These are phyloP conservation scores for Takashimella tepidaria DNA, from an alignment of 1,284 basidiomycete genomes.

Conservation along the genomic window DNA sequence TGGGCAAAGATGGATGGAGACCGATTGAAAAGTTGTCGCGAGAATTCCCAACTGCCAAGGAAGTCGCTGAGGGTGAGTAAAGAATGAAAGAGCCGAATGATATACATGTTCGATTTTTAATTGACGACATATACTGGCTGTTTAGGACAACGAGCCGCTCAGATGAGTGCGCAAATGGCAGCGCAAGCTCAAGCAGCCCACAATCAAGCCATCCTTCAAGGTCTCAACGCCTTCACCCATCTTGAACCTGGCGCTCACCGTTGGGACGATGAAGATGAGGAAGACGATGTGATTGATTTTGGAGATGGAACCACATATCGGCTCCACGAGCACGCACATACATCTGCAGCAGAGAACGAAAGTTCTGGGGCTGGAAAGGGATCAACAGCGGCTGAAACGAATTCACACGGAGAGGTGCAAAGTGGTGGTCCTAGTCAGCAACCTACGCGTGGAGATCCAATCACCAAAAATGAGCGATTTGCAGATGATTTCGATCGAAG, in stretches of 20 bases:
- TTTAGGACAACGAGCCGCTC: slow-evolving; percentile 39
- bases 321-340: slow-evolving; percentile 50
- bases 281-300: slow-evolving; percentile 86
- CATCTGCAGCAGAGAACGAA: neutral
- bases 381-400: no score
- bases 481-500: slow-evolving; percentile 84
- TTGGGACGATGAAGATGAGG: slow-evolving; percentile 94
- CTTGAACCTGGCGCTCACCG: slow-evolving; percentile 86
- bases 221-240: slow-evolving; percentile 81
- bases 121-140: slow-evolving; percentile 2
- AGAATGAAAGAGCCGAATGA: no score
- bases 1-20: slow-evolving; percentile 17
- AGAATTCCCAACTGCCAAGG: slow-evolving; percentile 82
- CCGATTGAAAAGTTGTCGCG: slow-evolving; percentile 24
- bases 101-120: neutral
- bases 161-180: slow-evolving; percentile 33
- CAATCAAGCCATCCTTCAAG: slow-evolving; percentile 57
- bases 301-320: slow-evolving; percentile 82
- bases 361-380: no score
- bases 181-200: slow-evolving; percentile 51
- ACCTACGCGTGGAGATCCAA: no score
- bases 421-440: no score
- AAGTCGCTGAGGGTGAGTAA: slow-evolving; percentile 70
- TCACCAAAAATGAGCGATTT: slow-evolving; percentile 43
- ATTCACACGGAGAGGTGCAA: no score